These are phyloP conservation scores for Ustilago hordei DNA, from an alignment of 1,284 basidiomycete species.

Conservation along the genomic window DNA sequence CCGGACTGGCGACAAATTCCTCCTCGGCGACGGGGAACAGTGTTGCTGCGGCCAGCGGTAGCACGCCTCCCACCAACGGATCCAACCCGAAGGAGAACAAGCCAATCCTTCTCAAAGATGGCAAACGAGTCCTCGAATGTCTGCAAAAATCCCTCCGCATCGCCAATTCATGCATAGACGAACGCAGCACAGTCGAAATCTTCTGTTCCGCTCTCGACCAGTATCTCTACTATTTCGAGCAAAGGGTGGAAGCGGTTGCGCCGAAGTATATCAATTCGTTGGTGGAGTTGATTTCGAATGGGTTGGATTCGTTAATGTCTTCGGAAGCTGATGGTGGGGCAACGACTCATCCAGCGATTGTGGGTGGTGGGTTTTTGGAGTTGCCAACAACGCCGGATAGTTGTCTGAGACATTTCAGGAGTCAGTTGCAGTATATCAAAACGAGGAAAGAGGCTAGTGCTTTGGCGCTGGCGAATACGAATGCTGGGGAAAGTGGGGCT, in stretches of 20 bases:
- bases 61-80: not conserved
- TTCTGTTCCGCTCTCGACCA: conserved; percentile 66
- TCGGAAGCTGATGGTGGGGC: conserved; percentile 27
- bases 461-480: conserved; percentile 25
- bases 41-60: conserved; percentile 30
- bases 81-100: conserved; percentile 36
- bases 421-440: conserved; percentile 86
- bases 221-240: conserved; percentile 69
- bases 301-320: conserved; percentile 51
- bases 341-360: conserved; percentile 33
- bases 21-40: conserved; percentile 46
- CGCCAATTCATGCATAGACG: conserved; percentile 68
- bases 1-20: conserved; percentile 20
- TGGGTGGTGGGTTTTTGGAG: conserved; percentile 80
- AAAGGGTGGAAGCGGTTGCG: conserved; percentile 64
- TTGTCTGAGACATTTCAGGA: conserved; percentile 90
- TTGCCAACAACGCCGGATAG: conserved; percentile 90
- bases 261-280: conserved; percentile 67
- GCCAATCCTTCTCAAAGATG: conserved; percentile 59
- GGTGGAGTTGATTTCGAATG: conserved; percentile 65
- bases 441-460: conserved; percentile 75
- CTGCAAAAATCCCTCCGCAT: conserved; percentile 68
- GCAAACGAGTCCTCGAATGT: conserved; percentile 67
- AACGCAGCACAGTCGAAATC: conserved; percentile 66
- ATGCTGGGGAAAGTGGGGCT: conserved; percentile 25